phyloP scores from a whole-genome alignment of 768 basidiomycete genomes.

The Cystofilobasidium bisporidii region DNA sequence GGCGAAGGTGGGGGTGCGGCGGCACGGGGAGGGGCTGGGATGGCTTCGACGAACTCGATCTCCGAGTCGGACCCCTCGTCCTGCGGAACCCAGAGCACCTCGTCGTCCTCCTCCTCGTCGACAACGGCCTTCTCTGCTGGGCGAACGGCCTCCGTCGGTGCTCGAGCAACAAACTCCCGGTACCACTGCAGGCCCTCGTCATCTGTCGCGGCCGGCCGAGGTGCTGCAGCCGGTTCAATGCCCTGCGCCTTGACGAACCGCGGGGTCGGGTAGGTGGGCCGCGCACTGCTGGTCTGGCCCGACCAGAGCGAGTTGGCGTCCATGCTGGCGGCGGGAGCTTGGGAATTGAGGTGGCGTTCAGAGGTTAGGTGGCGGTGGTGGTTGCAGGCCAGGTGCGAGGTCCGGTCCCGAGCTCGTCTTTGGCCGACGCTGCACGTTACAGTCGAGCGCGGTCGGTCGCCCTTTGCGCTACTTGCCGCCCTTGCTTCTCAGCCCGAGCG shows the following conservation, averaged over 20 bases:
- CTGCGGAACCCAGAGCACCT: not conserved
- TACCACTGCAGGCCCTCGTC: not conserved
- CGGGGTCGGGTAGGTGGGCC: not conserved
- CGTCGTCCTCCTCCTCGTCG: not conserved
- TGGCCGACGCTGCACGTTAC: too few species aligned
- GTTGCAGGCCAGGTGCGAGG: too few species aligned
- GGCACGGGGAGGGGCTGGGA: not conserved
- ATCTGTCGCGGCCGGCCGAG: not conserved
- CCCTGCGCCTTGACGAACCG: not conserved
- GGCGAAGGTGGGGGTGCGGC: not conserved
- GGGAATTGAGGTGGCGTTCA: too few species aligned
- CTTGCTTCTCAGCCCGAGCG: too few species aligned
- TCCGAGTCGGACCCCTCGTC: not conserved
- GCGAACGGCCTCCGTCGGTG: too few species aligned
- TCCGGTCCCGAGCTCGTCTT: too few species aligned
- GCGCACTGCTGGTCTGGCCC: not conserved
- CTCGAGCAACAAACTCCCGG: not conserved
- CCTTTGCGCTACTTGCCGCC: too few species aligned
- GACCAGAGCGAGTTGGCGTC: not conserved
- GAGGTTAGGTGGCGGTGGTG: not conserved
- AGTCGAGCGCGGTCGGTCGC: too few species aligned
- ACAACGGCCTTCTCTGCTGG: too few species aligned
- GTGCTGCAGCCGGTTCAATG: not conserved
- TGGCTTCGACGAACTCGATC: not conserved
- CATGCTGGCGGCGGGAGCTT: not conserved